These are phyloP conservation scores for Plectosphaerella plurivora DNA, from an alignment of 2,329 filamentous ascomycete genomes.

Conservation along the genomic window DNA sequence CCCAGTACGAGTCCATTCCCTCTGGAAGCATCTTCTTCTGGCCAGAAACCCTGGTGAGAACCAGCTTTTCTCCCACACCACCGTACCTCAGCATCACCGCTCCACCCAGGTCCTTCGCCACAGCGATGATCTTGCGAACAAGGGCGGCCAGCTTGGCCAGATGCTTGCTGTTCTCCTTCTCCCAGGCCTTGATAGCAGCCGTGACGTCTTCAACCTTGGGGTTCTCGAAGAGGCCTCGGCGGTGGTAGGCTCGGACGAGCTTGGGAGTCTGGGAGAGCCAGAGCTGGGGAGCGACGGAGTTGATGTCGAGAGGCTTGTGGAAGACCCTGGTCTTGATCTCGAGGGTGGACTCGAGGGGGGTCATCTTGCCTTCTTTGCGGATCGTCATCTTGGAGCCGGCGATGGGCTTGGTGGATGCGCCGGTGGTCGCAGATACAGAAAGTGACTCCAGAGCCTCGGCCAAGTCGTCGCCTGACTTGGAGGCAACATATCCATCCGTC, in stretches of 20 bases:
- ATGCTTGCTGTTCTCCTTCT: constrained; percentile 22
- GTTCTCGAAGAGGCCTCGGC: constrained; percentile 26
- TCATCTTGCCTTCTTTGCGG: constrained; percentile 20
- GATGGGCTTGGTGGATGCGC: constrained; percentile 1
- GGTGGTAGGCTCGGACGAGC: constrained; percentile 39
- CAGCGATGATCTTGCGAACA: constrained; percentile 21
- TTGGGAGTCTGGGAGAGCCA: constrained; percentile 42
- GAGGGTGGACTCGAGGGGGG: constrained; percentile 30
- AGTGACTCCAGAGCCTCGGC: constrained; percentile 16
- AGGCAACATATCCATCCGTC: constrained; percentile 32
- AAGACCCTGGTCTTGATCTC: constrained; percentile 40
- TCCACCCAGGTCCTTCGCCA: constrained; percentile 20
- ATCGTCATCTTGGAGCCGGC: constrained; percentile 22
- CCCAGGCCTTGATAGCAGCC: constrained; percentile 26
- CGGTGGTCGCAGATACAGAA: constrained; percentile 8
- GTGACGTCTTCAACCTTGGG: constrained; percentile 29
- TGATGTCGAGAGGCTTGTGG: constrained; percentile 24
- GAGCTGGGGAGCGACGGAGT: constrained; percentile 33
- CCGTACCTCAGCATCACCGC: constrained; percentile 19
- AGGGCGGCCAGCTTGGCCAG: constrained; percentile 25
- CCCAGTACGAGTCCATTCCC: constrained; percentile 23
- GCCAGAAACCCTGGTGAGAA: constrained; percentile 14
- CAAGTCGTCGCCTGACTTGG: constrained; percentile 10
- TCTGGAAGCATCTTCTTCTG: constrained; percentile 19
- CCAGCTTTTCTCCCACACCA: constrained; percentile 15